A percentile compares a stretch with the other conserved stretches of the same genome.
These are phyloP conservation scores for Uncinocarpus reesii DNA, from an alignment of 2,329 filamentous ascomycete species.

Conservation along the genomic window DNA sequence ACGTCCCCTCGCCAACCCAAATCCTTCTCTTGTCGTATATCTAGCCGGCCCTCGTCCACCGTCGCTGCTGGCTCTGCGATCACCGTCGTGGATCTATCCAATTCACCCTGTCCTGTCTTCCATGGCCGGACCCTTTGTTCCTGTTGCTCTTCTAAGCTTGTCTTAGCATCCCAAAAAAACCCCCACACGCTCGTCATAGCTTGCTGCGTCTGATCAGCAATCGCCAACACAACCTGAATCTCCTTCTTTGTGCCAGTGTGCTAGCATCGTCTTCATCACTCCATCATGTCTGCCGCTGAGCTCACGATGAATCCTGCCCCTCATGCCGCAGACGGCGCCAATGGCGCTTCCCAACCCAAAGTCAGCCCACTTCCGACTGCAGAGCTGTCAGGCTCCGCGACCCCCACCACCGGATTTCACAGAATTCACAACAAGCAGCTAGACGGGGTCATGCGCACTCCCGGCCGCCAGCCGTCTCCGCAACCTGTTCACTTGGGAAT, in stretches of 20 bases:
- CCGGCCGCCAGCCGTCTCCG: slow-evolving; percentile 64
- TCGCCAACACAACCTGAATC: not conserved
- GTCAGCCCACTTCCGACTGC: slow-evolving; percentile 28
- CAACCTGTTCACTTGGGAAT: slow-evolving; percentile 78
- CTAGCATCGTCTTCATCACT: not conserved
- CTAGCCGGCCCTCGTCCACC: not conserved
- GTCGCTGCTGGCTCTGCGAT: not conserved
- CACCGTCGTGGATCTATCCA: not conserved
- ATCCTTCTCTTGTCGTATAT: not conserved
- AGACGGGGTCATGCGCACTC: slow-evolving; percentile 44
- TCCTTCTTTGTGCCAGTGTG: not conserved
- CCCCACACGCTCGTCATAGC: not conserved
- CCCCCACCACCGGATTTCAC: slow-evolving; percentile 35
- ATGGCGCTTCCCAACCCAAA: slow-evolving; percentile 11
- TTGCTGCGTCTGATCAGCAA: not conserved
- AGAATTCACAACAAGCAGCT: slow-evolving; percentile 46
- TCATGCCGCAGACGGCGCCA: slow-evolving; percentile 5
- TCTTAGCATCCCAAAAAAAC: not conserved
- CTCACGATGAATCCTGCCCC: slow-evolving; percentile 6
- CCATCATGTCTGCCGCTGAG: slow-evolving; percentile 7
- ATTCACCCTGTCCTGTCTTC: slow-evolving; percentile 3
- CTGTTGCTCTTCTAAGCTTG: not conserved
- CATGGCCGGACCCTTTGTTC: slow-evolving; percentile 5
- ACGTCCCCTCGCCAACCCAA: too few relatives aligned
- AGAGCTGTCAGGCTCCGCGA: slow-evolving; percentile 32